Percentiles rank a stretch among this genome's conserved stretches.
These are phyloP conservation scores for Pseudozyma pruni DNA, from an alignment of 1,284 basidiomycete genomes.

Conservation along the genomic window DNA sequence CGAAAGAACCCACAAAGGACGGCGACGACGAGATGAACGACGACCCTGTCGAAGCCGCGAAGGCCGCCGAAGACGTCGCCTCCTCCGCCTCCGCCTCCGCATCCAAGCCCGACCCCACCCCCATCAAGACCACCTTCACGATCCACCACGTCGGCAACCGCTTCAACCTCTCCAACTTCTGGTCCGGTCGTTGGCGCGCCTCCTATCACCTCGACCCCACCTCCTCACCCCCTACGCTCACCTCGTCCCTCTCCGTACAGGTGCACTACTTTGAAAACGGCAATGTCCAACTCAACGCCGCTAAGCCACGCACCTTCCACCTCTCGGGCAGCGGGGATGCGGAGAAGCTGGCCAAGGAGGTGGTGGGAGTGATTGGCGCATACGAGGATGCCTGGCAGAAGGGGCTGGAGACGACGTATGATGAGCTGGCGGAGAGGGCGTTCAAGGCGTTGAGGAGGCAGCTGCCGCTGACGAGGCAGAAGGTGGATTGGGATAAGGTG, in stretches of 20 bases:
- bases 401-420: slow-evolving; percentile 40
- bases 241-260: slow-evolving; percentile 39
- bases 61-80: slow-evolving; percentile 14
- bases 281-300: slow-evolving; percentile 63
- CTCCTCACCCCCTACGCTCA: slow-evolving; percentile 8
- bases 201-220: slow-evolving; percentile 49
- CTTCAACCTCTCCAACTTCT: slow-evolving; percentile 66
- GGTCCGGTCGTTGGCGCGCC: slow-evolving; percentile 63
- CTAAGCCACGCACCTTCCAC: slow-evolving; percentile 23
- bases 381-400: slow-evolving; percentile 61
- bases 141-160: slow-evolving; percentile 64
- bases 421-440: slow-evolving; percentile 56
- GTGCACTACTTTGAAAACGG: slow-evolving; percentile 68
- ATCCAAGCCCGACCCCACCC: background rate
- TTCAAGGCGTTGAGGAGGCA: slow-evolving; percentile 63
- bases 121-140: slow-evolving; percentile 29
- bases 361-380: slow-evolving; percentile 43
- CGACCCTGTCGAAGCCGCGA: slow-evolving; percentile 16
- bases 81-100: slow-evolving; percentile 4
- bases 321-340: slow-evolving; percentile 20
- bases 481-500: slow-evolving; percentile 67
- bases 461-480: slow-evolving; percentile 64
- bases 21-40: slow-evolving; percentile 10
- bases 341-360: slow-evolving; percentile 21
- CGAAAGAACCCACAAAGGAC: slow-evolving; percentile 1